Conservation (phyloP, 345 rosid genomes). For the Carallia pectinifolia region DNA sequence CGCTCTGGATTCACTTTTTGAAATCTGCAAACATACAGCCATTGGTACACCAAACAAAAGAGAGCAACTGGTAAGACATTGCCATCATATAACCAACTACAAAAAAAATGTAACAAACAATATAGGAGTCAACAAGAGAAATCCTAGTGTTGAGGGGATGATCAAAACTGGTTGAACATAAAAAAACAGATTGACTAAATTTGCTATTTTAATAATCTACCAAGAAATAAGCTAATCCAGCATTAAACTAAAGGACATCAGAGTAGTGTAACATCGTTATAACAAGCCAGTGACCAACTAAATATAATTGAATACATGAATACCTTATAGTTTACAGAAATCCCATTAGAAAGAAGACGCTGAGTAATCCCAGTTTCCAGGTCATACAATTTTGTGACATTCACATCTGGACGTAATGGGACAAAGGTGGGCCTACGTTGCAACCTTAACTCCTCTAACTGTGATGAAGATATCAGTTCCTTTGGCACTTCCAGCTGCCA, state of each 20-base stretch:
- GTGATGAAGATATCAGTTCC: constrained; percentile 64
- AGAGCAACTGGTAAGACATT: constrained; percentile 4
- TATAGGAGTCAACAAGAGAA: too few relatives aligned
- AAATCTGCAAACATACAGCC: constrained; percentile 45
- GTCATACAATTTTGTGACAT: constrained; percentile 62
- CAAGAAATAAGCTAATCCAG: background rate
- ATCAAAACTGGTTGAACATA: too few relatives aligned
- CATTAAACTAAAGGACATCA: background rate
- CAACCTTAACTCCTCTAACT: constrained; percentile 67
- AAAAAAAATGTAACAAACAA: background rate
- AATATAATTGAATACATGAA: constrained; percentile 12
- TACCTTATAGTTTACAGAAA: constrained; percentile 87
- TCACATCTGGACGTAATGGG: constrained; percentile 48
- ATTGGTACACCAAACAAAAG: background rate
- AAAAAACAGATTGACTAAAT: too few relatives aligned
- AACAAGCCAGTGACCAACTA: background rate
- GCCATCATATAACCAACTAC: background rate
- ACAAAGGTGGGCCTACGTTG: constrained; percentile 64
- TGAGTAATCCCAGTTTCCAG: constrained; percentile 86
- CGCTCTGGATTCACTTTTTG: constrained; percentile 72
- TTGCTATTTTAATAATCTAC: too few relatives aligned
- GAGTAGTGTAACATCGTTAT: background rate
- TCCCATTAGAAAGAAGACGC: constrained; percentile 87
- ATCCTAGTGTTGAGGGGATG: too few relatives aligned
- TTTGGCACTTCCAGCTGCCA: constrained; percentile 96